Conservation (phyloP, 2,329 filamentous ascomycete species). For the Periglandula ipomoeae region DNA sequence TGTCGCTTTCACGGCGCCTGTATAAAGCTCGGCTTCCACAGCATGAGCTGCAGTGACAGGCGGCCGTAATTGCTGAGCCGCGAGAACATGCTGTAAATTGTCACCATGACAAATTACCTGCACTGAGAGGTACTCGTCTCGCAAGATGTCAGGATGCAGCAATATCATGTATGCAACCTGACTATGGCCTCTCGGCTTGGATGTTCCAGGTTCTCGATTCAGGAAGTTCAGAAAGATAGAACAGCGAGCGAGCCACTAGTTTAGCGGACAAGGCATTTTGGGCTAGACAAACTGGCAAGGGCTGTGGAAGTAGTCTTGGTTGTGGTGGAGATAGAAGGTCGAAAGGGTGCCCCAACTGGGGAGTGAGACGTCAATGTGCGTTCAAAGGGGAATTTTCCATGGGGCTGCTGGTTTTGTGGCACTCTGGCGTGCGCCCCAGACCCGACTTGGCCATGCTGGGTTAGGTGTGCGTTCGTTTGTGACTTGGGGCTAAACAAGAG, state of each 20-base stretch:
- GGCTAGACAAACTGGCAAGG: neutral
- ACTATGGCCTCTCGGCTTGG: conserved; percentile 3
- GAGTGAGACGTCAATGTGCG: conserved; percentile 1
- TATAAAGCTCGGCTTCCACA: neutral
- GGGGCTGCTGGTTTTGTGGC: conserved; percentile 3
- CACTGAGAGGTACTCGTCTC: neutral
- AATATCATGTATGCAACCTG: neutral
- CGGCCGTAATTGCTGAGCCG: neutral
- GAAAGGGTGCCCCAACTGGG: neutral
- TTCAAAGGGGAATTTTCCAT: conserved; percentile 1
- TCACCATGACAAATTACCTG: neutral
- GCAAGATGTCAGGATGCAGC: neutral
- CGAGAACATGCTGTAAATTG: neutral
- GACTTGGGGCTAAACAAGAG: neutral
- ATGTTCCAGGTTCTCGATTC: conserved; percentile 12
- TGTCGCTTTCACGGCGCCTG: neutral
- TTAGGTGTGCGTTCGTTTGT: neutral
- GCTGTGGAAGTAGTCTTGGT: neutral
- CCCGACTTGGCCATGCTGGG: conserved; percentile 5
- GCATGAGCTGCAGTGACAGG: neutral
- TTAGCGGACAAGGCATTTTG: conserved; percentile 3
- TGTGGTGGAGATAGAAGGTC: neutral
- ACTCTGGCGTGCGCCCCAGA: conserved; percentile 6
- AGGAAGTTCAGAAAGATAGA: conserved; percentile 24
- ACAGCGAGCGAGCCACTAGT: conserved; percentile 14